Evolutionary conservation across 164 flowering plant genomes (phyloP).

Genomic region (Liriodendron chinense): DNA sequence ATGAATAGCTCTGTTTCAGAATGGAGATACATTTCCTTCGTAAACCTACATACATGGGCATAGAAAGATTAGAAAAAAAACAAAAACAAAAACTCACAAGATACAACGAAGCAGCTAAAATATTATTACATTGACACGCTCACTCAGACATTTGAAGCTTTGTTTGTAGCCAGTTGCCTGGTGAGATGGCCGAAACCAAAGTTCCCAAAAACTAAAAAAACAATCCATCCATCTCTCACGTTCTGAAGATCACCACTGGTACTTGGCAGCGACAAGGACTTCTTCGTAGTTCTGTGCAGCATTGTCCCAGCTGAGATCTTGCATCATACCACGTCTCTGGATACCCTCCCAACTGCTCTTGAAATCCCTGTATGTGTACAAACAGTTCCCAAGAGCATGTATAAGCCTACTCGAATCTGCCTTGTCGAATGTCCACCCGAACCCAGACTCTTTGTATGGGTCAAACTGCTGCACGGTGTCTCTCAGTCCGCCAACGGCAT

Average conservation of each 20-base stretch:
- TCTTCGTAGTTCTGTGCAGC: constrained; percentile 88
- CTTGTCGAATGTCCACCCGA: constrained; percentile 87
- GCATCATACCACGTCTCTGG: constrained; percentile 86
- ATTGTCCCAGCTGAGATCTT: constrained; percentile 91
- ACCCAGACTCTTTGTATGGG: constrained; percentile 74
- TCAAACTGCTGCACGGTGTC: constrained; percentile 88
- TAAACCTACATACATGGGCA: neutral
- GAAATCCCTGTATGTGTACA: constrained; percentile 69
- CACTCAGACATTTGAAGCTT: neutral
- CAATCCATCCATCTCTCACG: neutral
- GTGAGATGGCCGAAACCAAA: neutral
- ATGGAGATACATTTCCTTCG: neutral
- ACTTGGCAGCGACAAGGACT: constrained; percentile 90
- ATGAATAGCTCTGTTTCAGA: neutral
- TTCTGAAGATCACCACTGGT: constrained; percentile 67
- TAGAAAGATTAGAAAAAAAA: neutral
- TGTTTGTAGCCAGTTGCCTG: neutral
- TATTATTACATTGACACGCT: neutral
- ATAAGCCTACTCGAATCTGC: constrained; percentile 63
- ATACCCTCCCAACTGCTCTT: constrained; percentile 90
- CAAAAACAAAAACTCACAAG: neutral
- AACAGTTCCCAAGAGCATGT: constrained; percentile 81
- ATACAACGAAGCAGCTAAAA: neutral
- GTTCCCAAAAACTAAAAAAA: neutral
- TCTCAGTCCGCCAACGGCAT: constrained; percentile 91